These are phyloP conservation scores for Colletotrichum ledebouriae DNA, from an alignment of 2,329 filamentous ascomycete species.

Conservation along the genomic window DNA sequence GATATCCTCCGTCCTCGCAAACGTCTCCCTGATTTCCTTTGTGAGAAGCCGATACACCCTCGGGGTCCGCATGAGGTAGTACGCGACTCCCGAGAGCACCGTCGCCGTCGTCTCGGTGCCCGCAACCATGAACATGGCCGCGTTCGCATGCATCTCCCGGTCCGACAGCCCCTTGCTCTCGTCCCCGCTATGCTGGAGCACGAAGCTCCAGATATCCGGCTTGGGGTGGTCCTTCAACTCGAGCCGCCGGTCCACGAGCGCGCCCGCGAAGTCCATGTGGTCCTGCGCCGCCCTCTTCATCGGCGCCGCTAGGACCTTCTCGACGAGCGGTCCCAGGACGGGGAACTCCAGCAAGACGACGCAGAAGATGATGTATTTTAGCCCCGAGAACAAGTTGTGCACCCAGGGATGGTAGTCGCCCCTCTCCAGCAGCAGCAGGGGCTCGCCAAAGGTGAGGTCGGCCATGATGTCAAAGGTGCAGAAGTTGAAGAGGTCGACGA, in stretches of 20 bases:
- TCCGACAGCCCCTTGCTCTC: not conserved
- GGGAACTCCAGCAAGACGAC: slow-evolving; percentile 35
- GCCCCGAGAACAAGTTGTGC: slow-evolving; percentile 43
- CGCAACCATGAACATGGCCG: slow-evolving; percentile 49
- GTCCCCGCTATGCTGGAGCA: slow-evolving; percentile 7
- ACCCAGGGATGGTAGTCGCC: slow-evolving; percentile 48
- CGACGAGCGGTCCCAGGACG: slow-evolving; percentile 29
- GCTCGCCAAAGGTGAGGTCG: slow-evolving; percentile 49
- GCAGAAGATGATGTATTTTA: slow-evolving; percentile 32
- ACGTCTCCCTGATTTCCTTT: slow-evolving; percentile 56
- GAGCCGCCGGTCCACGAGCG: slow-evolving; percentile 31
- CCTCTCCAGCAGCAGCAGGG: slow-evolving; percentile 47
- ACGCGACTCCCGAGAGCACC: slow-evolving; percentile 56
- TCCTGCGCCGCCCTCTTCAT: slow-evolving; percentile 31
- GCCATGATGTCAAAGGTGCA: slow-evolving; percentile 51
- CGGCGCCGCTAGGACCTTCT: slow-evolving; percentile 25
- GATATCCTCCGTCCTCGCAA: slow-evolving; percentile 55
- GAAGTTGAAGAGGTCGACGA: slow-evolving; percentile 45
- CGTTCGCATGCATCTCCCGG: slow-evolving; percentile 40
- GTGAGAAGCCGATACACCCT: slow-evolving; percentile 48
- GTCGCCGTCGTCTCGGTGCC: slow-evolving; percentile 63
- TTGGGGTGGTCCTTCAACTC: slow-evolving; percentile 19
- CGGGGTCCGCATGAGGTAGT: slow-evolving; percentile 53
- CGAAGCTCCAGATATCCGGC: slow-evolving; percentile 40
- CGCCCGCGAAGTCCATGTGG: slow-evolving; percentile 31